Conservation (phyloP, 78 protist species). For the Isochrysis galbana region DNA sequence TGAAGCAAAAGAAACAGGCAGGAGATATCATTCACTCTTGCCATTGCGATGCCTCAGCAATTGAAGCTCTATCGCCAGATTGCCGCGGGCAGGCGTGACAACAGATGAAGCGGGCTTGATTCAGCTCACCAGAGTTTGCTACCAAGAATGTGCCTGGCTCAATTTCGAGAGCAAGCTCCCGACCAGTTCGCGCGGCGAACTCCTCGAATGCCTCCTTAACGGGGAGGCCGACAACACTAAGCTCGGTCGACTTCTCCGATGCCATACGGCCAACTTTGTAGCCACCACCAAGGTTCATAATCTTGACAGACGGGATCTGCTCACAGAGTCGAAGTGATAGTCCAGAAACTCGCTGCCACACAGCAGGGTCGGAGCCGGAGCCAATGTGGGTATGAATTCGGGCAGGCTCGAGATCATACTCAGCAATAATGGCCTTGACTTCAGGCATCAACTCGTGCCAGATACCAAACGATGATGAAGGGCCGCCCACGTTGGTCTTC, state of each 20-base stretch:
- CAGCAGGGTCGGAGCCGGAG: slow-evolving; percentile 42
- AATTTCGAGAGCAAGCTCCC: slow-evolving; percentile 38
- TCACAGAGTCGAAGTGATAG: neutral
- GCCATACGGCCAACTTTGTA: slow-evolving; percentile 43
- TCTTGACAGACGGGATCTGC: slow-evolving; percentile 27
- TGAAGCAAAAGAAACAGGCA: neutral
- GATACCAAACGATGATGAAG: slow-evolving; percentile 38
- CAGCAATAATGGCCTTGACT: neutral
- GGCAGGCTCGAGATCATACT: neutral
- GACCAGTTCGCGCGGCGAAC: slow-evolving; percentile 4
- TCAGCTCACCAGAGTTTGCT: slow-evolving; percentile 29
- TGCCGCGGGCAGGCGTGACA: neutral
- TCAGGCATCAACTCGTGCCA: slow-evolving; percentile 30
- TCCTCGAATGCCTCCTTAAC: slow-evolving; percentile 32
- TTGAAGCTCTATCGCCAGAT: neutral
- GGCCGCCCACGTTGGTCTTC: slow-evolving; percentile 49
- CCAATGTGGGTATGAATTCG: slow-evolving; percentile 57
- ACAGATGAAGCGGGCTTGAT: too few species aligned
- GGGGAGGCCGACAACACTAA: slow-evolving; percentile 18
- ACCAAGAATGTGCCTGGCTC: slow-evolving; percentile 49
- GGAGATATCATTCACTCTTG: too few species aligned
- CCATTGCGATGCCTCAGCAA: too few species aligned
- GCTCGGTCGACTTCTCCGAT: slow-evolving; percentile 27
- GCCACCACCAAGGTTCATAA: slow-evolving; percentile 46
- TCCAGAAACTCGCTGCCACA: slow-evolving; percentile 10